Evolutionary conservation across 75 land plant genomes (phyloP), one percentile per base, ranked within the genome.

Genomic region (Pinus taeda): DNA sequence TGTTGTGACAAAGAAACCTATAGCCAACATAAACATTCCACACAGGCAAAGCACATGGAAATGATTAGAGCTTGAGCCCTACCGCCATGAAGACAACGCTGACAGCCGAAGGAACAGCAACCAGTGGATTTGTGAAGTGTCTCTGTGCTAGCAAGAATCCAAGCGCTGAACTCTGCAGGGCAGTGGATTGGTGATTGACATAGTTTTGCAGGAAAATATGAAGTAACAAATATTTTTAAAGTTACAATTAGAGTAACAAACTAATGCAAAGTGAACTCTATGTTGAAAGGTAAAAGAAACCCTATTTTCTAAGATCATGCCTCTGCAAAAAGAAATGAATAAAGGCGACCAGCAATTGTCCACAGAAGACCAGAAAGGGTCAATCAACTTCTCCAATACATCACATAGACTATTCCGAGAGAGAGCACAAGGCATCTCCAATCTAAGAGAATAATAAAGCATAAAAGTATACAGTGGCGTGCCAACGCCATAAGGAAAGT

Each of bases 1-100:
- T 29, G n/a, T 22, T 39, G n/a, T 74, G 33, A 30, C 37, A 77
- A 55, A 78, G n/a, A 9, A 69, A 69, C 36, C 24, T 37, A 20
- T 5, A 42, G 53, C 11, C 49, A 33, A 78, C 18, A 78, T 30
- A n/a, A 57, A 14, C 17, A 39, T 49, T 42, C 12, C 5, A 29
- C 24, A 6, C 74, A 59, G 30, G 22, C 30, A 78, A 56, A 30
- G 22, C 73, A 21, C 49, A 15, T 22, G 70, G 62, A 69, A 78
- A 18, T 45, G 29, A 15, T 15, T 61, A 37, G 55, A 57, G 5
- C 33, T 69, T 69, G 53, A 69, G 36, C 22, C 83, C 24, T 89
- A 93, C 96, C 78, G 99, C 99, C 99, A 96, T 96, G 83, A 86
- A 93, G 56, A 96, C 99, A 29, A 96, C 97, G 79, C 99, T 96